A percentile compares a stretch with the other conserved stretches of the same genome.
Conservation (phyloP, 2,329 filamentous ascomycete genomes). For the Cercospora citrullina region DNA sequence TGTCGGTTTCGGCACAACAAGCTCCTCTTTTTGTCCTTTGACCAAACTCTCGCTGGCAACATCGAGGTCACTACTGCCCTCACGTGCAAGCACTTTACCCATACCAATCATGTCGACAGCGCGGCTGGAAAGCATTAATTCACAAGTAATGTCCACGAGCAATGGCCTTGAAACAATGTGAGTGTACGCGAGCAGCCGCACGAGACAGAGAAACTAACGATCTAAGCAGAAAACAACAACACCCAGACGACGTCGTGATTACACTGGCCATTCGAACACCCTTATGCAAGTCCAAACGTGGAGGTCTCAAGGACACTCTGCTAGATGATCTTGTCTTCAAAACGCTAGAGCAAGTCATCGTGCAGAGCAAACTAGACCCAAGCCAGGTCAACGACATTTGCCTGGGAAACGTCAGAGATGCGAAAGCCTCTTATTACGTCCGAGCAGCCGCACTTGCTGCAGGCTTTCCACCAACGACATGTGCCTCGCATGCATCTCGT, state of each 20-base stretch:
- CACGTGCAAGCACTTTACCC: neutral
- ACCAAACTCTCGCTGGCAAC: neutral
- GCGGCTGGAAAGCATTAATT: neutral
- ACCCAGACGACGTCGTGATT: constrained; percentile 94
- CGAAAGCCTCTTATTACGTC: constrained; percentile 81
- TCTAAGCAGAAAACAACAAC: constrained; percentile 52
- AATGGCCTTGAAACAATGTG: neutral
- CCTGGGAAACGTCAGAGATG: constrained; percentile 82
- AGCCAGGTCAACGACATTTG: constrained; percentile 66
- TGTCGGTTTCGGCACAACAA: neutral
- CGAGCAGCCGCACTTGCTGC: constrained; percentile 84
- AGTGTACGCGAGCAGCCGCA: neutral
- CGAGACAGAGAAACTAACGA: neutral
- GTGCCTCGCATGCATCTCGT: constrained; percentile 77
- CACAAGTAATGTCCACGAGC: neutral
- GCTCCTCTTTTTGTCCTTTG: neutral
- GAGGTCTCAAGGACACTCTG: constrained; percentile 89
- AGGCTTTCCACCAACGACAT: constrained; percentile 84
- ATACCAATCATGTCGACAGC: neutral
- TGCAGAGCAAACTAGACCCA: constrained; percentile 37
- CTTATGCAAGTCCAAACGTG: constrained; percentile 83
- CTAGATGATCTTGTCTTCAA: constrained; percentile 86
- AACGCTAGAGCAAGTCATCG: constrained; percentile 64
- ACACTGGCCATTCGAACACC: constrained; percentile 89
- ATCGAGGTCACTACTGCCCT: neutral